Evolutionary conservation across 2,329 filamentous ascomycete species (phyloP), one percentile per base, ranked within the genome.

Genomic region (Septoria petroselini): DNA sequence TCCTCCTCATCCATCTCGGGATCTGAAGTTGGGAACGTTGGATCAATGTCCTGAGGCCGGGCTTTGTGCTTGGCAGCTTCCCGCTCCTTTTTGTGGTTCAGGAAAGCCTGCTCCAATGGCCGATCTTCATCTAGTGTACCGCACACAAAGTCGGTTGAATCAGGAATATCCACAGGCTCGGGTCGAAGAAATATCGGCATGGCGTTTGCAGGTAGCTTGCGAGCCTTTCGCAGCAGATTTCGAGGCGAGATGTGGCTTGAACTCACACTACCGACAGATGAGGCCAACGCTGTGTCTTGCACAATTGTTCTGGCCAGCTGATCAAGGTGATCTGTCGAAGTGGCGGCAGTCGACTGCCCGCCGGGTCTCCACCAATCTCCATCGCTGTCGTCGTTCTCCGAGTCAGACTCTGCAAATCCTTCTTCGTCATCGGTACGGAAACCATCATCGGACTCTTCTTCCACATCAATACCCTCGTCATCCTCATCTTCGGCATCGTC

Each of bases 81-180:
- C 58, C 87, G 84, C 48, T 88, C 84, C 63, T 91, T 86, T 50
- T 94, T 78, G 62, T 86, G 89, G 2, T 88, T 87, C 48, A 95
- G 79, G 68, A 96, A 98, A 0, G 89, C 91, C 59, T 91, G 89
- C 67, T 98, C 93, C n/a, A 97, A 73, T 2, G 90, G 89, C 37
- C 89, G 84, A 64, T 98, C 93, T 70, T 98, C 93, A 59, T 98
- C 93, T 15, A 98, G 77, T 1, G 93, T 98, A 51, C 93, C 93
- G 64, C 93, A 97, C n/a, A 98, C 93, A 59, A 98, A 98, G 68
- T 98, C 93, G 11, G 93, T 97, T 70, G 91, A 96, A 68, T 98
- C 93, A 1, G 93, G 93, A 8, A 98, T 76, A 65, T 95, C 89
- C 2, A 88, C 88, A 3, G 59, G 56, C 9, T 60, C 54, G 4